Conservation (phyloP, 352 stramenopile species). For the Globisporangium alternatum region DNA sequence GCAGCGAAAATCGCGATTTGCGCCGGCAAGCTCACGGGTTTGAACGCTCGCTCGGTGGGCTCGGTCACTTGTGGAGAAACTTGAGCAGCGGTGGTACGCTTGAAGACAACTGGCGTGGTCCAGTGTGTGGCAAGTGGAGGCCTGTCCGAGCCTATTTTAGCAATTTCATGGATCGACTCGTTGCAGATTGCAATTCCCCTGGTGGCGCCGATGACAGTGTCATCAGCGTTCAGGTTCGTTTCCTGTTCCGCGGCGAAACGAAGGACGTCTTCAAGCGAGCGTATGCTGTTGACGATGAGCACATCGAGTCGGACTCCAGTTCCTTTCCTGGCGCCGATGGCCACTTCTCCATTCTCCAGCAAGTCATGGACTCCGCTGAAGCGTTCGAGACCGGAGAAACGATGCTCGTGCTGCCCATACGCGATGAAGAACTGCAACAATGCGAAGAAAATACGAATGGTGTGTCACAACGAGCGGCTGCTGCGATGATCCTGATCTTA, state of each 20-base stretch:
- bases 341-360: slow-evolving; percentile 17
- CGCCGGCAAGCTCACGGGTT: neutral
- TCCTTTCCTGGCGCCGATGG: neutral
- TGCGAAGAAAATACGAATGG: neutral
- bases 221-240: slow-evolving; percentile 5
- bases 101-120: neutral
- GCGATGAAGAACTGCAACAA: neutral
- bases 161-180: slow-evolving; percentile 1
- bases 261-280: slow-evolving; percentile 9
- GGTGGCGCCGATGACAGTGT: neutral
- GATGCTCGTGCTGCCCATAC: slow-evolving; percentile 12
- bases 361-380: slow-evolving; percentile 9
- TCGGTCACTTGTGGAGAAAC: slow-evolving; percentile 7
- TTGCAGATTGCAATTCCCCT: no score
- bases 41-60: neutral
- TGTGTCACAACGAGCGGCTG: neutral
- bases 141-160: neutral
- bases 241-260: slow-evolving; percentile 18
- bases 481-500: slow-evolving; percentile 10
- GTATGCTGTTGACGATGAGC: neutral
- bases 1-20: slow-evolving; percentile 1
- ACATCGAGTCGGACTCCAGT: neutral
- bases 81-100: neutral
- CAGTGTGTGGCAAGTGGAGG: neutral
- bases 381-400: slow-evolving; percentile 15